Conservation (phyloP, 306 rosid genomes). For the Bauhinia variegata region DNA sequence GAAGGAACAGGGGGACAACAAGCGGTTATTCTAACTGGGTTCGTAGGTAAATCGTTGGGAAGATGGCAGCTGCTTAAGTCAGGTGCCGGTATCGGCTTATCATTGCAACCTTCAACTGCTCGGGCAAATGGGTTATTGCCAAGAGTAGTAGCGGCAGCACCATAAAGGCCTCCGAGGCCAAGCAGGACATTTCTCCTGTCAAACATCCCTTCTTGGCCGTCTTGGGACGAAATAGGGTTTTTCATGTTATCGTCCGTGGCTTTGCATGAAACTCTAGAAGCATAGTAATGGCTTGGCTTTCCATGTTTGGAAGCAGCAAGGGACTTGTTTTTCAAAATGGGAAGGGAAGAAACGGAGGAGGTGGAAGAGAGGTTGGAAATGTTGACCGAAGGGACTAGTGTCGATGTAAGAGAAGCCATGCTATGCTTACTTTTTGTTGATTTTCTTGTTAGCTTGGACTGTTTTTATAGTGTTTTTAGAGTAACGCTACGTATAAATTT, state of each 20-base stretch:
- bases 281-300: constrained; percentile 6
- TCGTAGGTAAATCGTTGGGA: constrained; percentile 37
- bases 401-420: constrained; percentile 35
- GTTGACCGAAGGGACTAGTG: background rate
- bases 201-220: background rate
- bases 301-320: background rate
- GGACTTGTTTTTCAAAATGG: constrained; percentile 14
- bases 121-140: constrained; percentile 27
- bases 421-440: background rate
- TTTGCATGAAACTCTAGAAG: constrained; percentile 30
- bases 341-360: constrained; percentile 1
- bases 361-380: background rate
- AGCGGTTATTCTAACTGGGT: constrained; percentile 4
- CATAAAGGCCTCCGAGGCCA: constrained; percentile 50
- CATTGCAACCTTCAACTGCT: constrained; percentile 30
- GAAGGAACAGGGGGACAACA: constrained; percentile 69
- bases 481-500: too few species aligned
- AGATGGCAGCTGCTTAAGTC: constrained; percentile 45
- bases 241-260: constrained; percentile 18
- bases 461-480: too few species aligned
- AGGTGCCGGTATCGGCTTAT: constrained; percentile 47
- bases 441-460: too few species aligned
- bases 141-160: constrained; percentile 27
- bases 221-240: background rate
- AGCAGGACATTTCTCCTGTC: constrained; percentile 48